phyloP scores from a whole-genome alignment of 371 early-diverging fungal genomes.

The Dichotomocladium elegans region DNA sequence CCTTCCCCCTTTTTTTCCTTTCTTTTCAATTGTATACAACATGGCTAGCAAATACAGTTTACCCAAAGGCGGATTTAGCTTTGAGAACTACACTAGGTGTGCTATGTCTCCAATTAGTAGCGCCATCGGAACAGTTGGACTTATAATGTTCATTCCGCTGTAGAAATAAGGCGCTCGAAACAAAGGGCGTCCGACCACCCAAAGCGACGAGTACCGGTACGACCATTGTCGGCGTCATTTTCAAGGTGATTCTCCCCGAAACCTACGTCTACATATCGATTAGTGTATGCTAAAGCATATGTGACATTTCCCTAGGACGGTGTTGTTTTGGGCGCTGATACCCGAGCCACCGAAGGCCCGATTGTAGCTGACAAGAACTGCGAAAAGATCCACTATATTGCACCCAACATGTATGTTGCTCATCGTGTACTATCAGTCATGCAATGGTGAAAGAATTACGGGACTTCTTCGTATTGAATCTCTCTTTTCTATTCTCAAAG shows the following conservation, averaged over 20 bases:
- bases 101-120: neutral
- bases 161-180: conserved; percentile 74
- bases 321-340: conserved; percentile 98
- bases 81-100: conserved; percentile 82
- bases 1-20: too few species aligned
- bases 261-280: neutral
- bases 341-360: conserved; percentile 97
- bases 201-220: conserved; percentile 98
- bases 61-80: conserved; percentile 75
- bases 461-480: neutral
- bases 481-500: conserved; percentile 21
- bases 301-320: conserved; percentile 86
- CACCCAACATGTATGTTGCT: conserved; percentile 89
- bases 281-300: neutral
- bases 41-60: conserved; percentile 34
- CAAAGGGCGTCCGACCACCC: conserved; percentile 79
- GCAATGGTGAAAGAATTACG: neutral
- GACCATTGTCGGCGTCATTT: conserved; percentile 94
- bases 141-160: neutral
- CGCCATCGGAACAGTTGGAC: neutral
- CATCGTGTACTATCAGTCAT: neutral
- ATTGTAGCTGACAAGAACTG: conserved; percentile 99
- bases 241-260: conserved; percentile 72
- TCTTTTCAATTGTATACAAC: neutral
- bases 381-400: conserved; percentile 98